Base-by-base conservation (phyloP, 768 basidiomycete genomes). In the Boletellus emodensis region DNA sequence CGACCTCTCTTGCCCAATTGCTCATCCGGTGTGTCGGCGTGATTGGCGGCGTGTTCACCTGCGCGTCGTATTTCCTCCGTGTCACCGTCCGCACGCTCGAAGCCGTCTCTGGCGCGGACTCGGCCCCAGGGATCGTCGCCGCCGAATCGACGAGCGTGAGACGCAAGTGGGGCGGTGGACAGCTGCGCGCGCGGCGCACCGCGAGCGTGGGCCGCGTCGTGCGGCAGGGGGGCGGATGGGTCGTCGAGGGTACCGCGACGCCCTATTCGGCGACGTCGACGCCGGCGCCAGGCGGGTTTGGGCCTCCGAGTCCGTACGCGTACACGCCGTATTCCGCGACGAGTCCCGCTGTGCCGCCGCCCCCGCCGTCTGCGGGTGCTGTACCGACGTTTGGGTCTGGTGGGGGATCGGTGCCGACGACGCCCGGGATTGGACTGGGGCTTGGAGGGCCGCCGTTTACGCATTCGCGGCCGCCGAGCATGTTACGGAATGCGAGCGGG, bases 1-100 rank as follows among this genome's bases (percentile, higher is more conserved):
- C 95, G 17, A 92, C 87, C 0, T 75, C 81, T 1, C 71, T 99
- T 44, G 61, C 85, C 3, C 87, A 94, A 56, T 79, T 99, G 47
- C 61, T 96, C 56, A 87, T 97, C 54, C 78, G 87, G 44, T 84
- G 82, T 56, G 85, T 89, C 7, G 95, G 95, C n/a, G 95, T 97
- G 42, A 77, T 99, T 26, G 95, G 95, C 12, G 92, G 92, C 4
- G 81, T 93, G 38, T 91, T 93, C 66, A 87, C 90, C 8, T 92
- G 90, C 70, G 79, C 85, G 67, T 83, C 85, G 44, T 89, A 89
- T 64, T 84, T 86, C 49, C 77, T 87, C 54, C 79, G 80, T 37
- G 74, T 87, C 41, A 79, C 80, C 20, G 68, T 72, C 44, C 82
- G 82, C 28, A 83, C 86, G 4, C 78, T 86, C 36, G 81, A 83